Evolutionary conservation across 169 alveolate genomes (phyloP), one percentile per base, ranked within the genome.

Genomic region (Plasmodium inui): DNA sequence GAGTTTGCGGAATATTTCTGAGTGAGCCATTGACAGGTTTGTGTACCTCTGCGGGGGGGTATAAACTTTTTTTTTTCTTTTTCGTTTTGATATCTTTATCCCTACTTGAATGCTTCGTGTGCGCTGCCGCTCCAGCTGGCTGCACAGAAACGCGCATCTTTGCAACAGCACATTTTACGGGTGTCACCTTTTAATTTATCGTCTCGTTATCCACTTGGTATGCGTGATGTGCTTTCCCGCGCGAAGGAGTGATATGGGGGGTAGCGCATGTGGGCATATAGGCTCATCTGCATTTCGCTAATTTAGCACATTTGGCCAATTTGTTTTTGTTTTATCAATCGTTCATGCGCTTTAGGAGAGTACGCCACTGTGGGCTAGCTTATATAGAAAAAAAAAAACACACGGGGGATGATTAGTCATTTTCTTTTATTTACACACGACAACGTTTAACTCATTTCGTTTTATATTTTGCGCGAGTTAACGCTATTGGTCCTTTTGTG

Each of bases 1-100:
- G 95, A 93, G 22, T 86, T 95, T 2, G 96, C 95, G 12, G 97
- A 94, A 74, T 92, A 94, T 9, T 93, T 96, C 19, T 94, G 93
- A 55, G 80, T 82, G 94, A 34, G 39, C 0, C n/a, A n/a, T n/a
- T n/a, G n/a, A n/a, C n/a, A n/a, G n/a, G n/a, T 67, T 10, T 28
- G 9, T 46, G 19, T 53, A n/a, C 70, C 26, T 53, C 4, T 53
- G 14, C 17, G 26, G 14, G 10, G 4, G 17, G 70, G 14, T 14
- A 53, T 53, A 4, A 4, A 10, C 19, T 53, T 53, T 53, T 53
- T 53, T 53, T 57, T 57, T 57, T 57, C 8, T 57, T 57, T 57
- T 57, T 57, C 17, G 1, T 57, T 61, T 67, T 50, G 61, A 50
- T 50, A 50, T 4, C 1, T 50, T 50, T 50, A 50, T 50, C 61